Conservation (phyloP, 305 asterid species). For the Ilex paraguariensis region DNA sequence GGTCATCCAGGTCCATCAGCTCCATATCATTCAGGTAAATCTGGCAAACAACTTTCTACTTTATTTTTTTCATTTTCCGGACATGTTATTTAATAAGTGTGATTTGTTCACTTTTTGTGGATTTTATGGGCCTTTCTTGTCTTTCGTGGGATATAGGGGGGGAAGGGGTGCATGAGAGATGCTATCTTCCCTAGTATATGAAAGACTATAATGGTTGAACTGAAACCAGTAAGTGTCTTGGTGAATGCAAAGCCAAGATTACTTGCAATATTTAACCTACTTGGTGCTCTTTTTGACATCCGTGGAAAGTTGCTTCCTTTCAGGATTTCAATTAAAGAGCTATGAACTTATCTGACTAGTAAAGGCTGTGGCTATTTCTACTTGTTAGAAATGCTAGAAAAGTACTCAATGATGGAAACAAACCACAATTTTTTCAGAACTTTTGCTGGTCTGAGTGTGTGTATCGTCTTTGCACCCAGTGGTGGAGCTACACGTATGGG, state of each 20-base stretch:
- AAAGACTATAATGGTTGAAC: not conserved
- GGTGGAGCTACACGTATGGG: too few species aligned
- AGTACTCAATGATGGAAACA: too few species aligned
- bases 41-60: not conserved
- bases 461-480: too few species aligned
- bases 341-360: too few species aligned
- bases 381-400: too few species aligned
- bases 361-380: too few species aligned
- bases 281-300: not conserved
- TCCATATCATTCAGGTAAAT: constrained; percentile 38
- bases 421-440: too few species aligned
- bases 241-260: not conserved
- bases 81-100: not conserved
- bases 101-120: not conserved
- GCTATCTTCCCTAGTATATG: not conserved
- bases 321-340: too few species aligned
- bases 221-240: not conserved
- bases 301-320: not conserved
- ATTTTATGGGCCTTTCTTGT: not conserved
- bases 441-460: too few species aligned
- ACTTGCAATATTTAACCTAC: not conserved
- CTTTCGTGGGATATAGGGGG: not conserved
- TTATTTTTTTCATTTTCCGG: not conserved
- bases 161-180: not conserved
- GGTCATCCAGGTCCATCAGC: constrained; percentile 51